Base-by-base conservation (phyloP, 75 land plant genomes). In the Larix kaempferi region DNA sequence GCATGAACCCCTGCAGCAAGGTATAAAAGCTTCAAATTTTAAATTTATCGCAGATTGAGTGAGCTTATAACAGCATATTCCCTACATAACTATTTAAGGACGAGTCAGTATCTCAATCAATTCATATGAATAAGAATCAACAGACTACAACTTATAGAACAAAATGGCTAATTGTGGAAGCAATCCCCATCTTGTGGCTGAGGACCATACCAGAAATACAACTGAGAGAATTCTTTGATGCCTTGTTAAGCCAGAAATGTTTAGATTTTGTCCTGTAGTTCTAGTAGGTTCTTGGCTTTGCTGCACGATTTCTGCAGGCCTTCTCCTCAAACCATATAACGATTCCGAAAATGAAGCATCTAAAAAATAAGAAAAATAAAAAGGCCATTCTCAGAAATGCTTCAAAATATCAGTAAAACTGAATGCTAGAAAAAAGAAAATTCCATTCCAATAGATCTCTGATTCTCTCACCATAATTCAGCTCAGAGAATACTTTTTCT, bases 301-400 rank as follows among this genome's bases (percentile, higher is more conserved):
- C 14, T 81, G 59, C 59, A 59, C 71, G 11, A 88, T 78, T n/a
- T 83, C 86, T n/a, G 80, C 93, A 23, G 91, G 78, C 52, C 91
- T 86, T 76, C 99, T 88, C 29, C 96, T 80, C 66, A 98, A 79
- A 54, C 99, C 98, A 89, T 98, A 98, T 59, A 98, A 82, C 8
- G 96, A 90, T 75, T 98, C 99, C 5, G 99, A 77, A 76, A 98
- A 98, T 44, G 99, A 98, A 62, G 98, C 98, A 92, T 98, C 99
- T 98, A 89, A 59, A 77, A 59, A 49, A 49, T 49, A 49, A 49
- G 54, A 49, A 49, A 49, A 49, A 49, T 49, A 2, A 49, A 10
- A 49, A 49, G 54, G 54, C 12, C 12, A 49, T 49, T 49, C 54
- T 11, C 54, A 49, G 54, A 49, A 8, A 49, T 10, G 71, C 17